Percentiles rank a stretch among this genome's conserved stretches.
phyloP scores from a whole-genome alignment of 805 yeast species.

The Pachysolen tannophilus region DNA sequence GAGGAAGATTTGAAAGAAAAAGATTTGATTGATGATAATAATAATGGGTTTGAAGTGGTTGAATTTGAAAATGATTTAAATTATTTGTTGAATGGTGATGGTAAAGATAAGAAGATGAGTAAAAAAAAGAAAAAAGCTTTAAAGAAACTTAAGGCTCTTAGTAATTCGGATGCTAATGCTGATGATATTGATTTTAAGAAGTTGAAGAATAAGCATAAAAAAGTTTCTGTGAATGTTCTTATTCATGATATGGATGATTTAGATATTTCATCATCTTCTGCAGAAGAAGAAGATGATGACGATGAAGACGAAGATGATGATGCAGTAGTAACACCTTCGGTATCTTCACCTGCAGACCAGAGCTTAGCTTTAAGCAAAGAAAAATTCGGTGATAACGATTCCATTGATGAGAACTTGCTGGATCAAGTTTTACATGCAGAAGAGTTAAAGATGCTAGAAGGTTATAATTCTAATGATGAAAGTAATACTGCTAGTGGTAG shows the following conservation, averaged over 20 bases:
- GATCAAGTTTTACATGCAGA: too few species aligned
- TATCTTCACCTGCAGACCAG: too few species aligned
- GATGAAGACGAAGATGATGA: neutral
- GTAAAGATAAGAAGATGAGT: too few species aligned
- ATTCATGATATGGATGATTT: conserved; percentile 3
- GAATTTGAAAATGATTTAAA: conserved; percentile 5
- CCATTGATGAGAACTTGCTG: too few species aligned
- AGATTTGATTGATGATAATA: neutral
- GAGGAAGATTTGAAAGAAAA: neutral
- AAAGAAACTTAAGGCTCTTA: too few species aligned
- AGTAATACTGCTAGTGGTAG: too few species aligned
- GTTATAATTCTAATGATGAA: too few species aligned
- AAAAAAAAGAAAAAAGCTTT: neutral
- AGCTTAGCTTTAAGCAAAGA: neutral
- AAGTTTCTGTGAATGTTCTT: neutral
- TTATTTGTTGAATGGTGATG: conserved; percentile 1
- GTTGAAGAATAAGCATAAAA: neutral
- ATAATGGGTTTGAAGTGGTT: neutral
- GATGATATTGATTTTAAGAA: neutral
- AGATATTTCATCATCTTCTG: conserved; percentile 1
- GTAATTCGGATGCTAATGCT: neutral
- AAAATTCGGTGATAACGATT: neutral
- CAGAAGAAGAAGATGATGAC: conserved; percentile 2
- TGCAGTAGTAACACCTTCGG: too few species aligned
- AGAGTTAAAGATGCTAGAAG: too few species aligned